These are phyloP conservation scores for Penicillium chermesinum DNA, from an alignment of 495 filamentous ascomycete genomes.

Conservation along the genomic window DNA sequence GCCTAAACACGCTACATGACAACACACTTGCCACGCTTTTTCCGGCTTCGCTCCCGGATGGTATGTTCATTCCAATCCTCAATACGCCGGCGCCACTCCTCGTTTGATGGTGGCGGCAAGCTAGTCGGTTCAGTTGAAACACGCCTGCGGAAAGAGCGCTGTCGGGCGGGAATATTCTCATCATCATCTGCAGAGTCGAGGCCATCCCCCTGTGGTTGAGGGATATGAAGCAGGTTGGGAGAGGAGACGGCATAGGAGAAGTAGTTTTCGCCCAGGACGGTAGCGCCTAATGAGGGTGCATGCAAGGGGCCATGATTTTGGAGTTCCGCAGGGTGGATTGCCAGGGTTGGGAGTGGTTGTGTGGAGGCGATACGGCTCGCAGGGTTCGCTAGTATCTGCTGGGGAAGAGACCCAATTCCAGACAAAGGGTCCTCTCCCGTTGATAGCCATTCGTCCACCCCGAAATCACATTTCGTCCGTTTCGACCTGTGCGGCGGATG, in stretches of 20 bases:
- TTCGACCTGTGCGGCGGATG: slow-evolving; percentile 19
- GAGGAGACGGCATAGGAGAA: slow-evolving; percentile 38
- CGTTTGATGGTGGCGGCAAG: slow-evolving; percentile 27
- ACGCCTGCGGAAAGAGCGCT: slow-evolving; percentile 26
- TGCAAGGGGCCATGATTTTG: slow-evolving; percentile 11
- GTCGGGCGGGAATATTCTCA: slow-evolving; percentile 17
- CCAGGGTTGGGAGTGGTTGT: slow-evolving; percentile 12
- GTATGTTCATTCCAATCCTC: slow-evolving; percentile 44
- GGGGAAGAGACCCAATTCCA: not conserved
- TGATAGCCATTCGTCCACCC: not conserved
- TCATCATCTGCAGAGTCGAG: slow-evolving; percentile 20
- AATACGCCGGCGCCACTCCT: slow-evolving; percentile 41
- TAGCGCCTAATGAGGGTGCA: slow-evolving; percentile 16
- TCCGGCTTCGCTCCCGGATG: slow-evolving; percentile 33
- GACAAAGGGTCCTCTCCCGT: not conserved
- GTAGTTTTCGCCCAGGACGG: slow-evolving; percentile 23
- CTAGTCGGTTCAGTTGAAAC: slow-evolving; percentile 37
- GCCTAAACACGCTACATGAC: slow-evolving; percentile 29
- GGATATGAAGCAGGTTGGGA: slow-evolving; percentile 32
- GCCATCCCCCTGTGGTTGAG: slow-evolving; percentile 15
- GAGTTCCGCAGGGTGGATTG: slow-evolving; percentile 16
- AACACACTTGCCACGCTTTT: slow-evolving; percentile 31
- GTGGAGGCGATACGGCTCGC: slow-evolving; percentile 5
- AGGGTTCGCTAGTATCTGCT: slow-evolving; percentile 1
- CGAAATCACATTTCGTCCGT: slow-evolving; percentile 11